Base-by-base conservation (phyloP, 129 eudicot genomes). In the Daucus carota region DNA sequence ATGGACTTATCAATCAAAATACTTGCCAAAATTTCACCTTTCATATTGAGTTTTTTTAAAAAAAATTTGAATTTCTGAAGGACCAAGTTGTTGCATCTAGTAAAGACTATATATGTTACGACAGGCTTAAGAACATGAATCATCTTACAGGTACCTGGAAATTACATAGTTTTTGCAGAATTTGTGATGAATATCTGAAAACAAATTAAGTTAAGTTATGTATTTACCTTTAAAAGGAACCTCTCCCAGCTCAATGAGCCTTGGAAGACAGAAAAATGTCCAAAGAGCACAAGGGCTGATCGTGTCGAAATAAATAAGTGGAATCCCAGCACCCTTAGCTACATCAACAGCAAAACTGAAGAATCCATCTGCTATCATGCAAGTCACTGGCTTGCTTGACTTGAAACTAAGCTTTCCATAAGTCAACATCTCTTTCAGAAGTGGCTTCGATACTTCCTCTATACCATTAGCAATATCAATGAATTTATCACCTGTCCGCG, bases 231-330 rank as follows among this genome's bases (percentile, higher is more conserved):
- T 32, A 45, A 92, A 89, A 5, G 97, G 97, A 38, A 92, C 48
- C 72, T 92, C 89, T 26, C 88, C 89, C 5, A 85, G 65, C 47
- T 86, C 77, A 72, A 87, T 88, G 72, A 92, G 91, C 6, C 80
- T 54, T 1, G 92, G 88, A 65, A 87, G 77, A 54, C 87, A 78
- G 24, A 86, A 85, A 76, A 75, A 82, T 38, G 81, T 77, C 97
- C 96, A 92, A 40, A 92, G 78, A 52, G 85, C 80, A 57, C 88
- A 82, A 60, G 96, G 88, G n/a, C 96, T 85, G 31, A 89, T 70
- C 7, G 97, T 89, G 45, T 85, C 79, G n/a, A 87, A 84, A 74
- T 60, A 85, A 47, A 87, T 17, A 67, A 89, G 46, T 13, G 97
- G 89, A 50, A 92, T 62, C 41, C 88, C 86, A 40, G 81, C 69